These are phyloP conservation scores for Phoenix dactylifera DNA, from an alignment of 176 grass and related monocot species.

Conservation along the genomic window DNA sequence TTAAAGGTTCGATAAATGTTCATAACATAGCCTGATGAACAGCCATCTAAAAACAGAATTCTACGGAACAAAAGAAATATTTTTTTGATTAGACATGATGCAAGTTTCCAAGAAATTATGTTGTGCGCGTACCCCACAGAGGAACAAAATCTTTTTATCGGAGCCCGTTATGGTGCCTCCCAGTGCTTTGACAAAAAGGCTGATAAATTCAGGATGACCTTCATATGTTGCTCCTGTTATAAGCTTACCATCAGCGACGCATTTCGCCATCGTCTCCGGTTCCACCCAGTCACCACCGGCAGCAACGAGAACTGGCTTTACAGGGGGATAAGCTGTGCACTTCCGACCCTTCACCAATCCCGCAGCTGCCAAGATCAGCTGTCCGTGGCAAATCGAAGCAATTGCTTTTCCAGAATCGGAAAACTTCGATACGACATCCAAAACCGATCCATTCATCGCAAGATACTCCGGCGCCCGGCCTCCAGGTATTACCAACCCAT, in stretches of 20 bases:
- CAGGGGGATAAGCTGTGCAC: slow-evolving; percentile 58
- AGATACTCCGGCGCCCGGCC: slow-evolving; percentile 88
- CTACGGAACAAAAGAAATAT: neutral
- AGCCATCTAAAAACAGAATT: neutral
- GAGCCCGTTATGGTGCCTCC: slow-evolving; percentile 61
- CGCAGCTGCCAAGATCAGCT: slow-evolving; percentile 81
- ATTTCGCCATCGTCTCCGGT: slow-evolving; percentile 58
- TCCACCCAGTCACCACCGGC: slow-evolving; percentile 82
- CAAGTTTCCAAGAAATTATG: neutral
- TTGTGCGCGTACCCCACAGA: slow-evolving; percentile 69
- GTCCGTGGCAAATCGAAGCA: slow-evolving; percentile 80
- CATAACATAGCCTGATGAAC: neutral
- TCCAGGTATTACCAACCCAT: slow-evolving; percentile 84
- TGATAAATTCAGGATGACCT: slow-evolving; percentile 68
- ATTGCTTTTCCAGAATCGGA: slow-evolving; percentile 50
- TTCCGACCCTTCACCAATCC: slow-evolving; percentile 40
- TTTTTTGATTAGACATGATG: too few species aligned
- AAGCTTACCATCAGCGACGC: slow-evolving; percentile 47
- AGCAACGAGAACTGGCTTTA: slow-evolving; percentile 68
- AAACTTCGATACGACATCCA: slow-evolving; percentile 49
- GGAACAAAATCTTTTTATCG: slow-evolving; percentile 77
- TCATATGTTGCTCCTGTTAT: slow-evolving; percentile 62
- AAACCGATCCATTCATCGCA: slow-evolving; percentile 54
- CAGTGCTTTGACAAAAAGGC: slow-evolving; percentile 73
- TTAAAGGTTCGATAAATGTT: too few species aligned